Conservation (phyloP, 805 yeast species). For the Tetrapisispora taiwanensis region DNA sequence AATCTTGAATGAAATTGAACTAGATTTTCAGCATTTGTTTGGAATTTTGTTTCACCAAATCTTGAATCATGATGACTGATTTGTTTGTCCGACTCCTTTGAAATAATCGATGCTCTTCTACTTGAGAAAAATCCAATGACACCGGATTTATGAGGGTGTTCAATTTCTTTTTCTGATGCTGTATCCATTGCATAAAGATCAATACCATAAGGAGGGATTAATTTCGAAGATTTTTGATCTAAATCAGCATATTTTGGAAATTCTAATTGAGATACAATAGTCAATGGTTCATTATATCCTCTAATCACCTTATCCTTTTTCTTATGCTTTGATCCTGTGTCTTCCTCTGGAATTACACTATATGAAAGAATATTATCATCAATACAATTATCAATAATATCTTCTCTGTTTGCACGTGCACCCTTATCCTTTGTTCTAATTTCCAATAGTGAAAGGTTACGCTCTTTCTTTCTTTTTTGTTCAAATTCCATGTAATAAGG, state of each 20-base stretch:
- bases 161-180: conserved; percentile 5
- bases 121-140: conserved; percentile 1
- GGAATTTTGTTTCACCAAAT: conserved; percentile 11
- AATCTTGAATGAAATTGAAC: conserved; percentile 17
- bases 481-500: conserved; percentile 28
- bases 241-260: conserved; percentile 23
- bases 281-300: conserved; percentile 18
- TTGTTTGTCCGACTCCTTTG: neutral
- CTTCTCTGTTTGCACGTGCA: conserved; percentile 48
- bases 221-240: conserved; percentile 15
- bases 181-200: conserved; percentile 16
- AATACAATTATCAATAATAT: conserved; percentile 39
- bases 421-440: conserved; percentile 46
- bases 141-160: neutral
- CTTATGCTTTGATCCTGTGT: neutral
- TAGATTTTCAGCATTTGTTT: conserved; percentile 13
- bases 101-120: neutral
- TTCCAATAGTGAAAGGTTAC: conserved; percentile 51
- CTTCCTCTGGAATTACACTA: conserved; percentile 22
- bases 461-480: conserved; percentile 33
- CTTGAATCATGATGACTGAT: conserved; percentile 5
- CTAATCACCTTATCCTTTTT: conserved; percentile 26
- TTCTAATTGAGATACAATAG: conserved; percentile 18
- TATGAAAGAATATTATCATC: conserved; percentile 54
- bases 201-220: conserved; percentile 27